Percentiles rank a stretch among this genome's conserved stretches.
These are phyloP conservation scores for Xylaria curta DNA, from an alignment of 495 filamentous ascomycete species.

Conservation along the genomic window DNA sequence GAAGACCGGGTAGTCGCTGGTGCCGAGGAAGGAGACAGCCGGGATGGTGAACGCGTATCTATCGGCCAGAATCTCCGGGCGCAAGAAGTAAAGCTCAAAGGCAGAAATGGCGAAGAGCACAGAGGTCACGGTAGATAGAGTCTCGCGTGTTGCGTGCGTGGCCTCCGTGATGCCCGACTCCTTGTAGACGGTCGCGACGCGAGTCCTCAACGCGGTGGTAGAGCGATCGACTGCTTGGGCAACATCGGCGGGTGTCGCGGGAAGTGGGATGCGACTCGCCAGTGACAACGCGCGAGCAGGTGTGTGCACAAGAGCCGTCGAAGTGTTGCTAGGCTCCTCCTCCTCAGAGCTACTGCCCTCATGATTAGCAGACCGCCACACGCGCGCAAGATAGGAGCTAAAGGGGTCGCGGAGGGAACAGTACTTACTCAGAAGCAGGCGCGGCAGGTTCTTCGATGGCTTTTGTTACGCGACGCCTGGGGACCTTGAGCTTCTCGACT, in stretches of 20 bases:
- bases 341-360: constrained; percentile 35
- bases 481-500: constrained; percentile 45
- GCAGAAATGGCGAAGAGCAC: constrained; percentile 68
- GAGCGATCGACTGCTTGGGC: constrained; percentile 81
- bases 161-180: constrained; percentile 59
- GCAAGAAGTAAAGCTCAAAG: constrained; percentile 67
- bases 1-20: constrained; percentile 57
- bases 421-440: constrained; percentile 46
- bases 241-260: constrained; percentile 83
- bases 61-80: constrained; percentile 68
- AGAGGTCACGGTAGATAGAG: constrained; percentile 69
- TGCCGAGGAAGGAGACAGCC: constrained; percentile 60
- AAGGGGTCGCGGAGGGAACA: neutral
- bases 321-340: constrained; percentile 40
- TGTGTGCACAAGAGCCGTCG: constrained; percentile 62
- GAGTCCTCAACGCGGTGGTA: constrained; percentile 66
- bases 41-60: constrained; percentile 74
- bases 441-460: constrained; percentile 52
- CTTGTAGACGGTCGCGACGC: constrained; percentile 54
- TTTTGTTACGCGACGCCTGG: constrained; percentile 54
- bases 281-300: constrained; percentile 61
- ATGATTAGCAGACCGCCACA: constrained; percentile 31
- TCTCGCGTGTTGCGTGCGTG: constrained; percentile 67
- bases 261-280: constrained; percentile 65
- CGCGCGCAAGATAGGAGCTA: neutral